Percentiles rank a stretch among this genome's conserved stretches.
These are phyloP conservation scores for Stenocarpella maydis DNA, from an alignment of 2,329 filamentous ascomycete genomes.

Conservation along the genomic window DNA sequence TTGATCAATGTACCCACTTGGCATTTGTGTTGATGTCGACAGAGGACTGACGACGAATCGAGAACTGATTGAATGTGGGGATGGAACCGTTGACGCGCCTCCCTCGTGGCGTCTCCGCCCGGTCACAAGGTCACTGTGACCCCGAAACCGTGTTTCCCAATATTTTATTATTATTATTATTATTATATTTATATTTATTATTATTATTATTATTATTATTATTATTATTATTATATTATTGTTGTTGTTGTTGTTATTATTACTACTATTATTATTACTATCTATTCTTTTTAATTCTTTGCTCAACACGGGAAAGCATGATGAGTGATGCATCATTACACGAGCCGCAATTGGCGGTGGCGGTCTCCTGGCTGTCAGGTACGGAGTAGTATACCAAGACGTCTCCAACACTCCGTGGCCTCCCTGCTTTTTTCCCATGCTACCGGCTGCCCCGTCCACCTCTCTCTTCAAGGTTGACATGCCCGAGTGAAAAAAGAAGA, in stretches of 20 bases:
- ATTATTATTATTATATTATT: too few relatives aligned
- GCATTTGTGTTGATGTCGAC: not conserved
- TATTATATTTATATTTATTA: too few relatives aligned
- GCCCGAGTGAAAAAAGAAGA: too few relatives aligned
- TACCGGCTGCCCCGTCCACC: not conserved
- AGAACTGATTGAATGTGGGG: conserved; percentile 6
- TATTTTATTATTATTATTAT: too few relatives aligned
- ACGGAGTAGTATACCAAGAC: not conserved
- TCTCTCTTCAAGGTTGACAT: not conserved
- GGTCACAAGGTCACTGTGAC: conserved; percentile 24
- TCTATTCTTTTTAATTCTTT: not conserved
- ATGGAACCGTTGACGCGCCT: not conserved
- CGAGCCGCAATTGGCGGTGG: conserved; percentile 22
- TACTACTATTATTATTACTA: too few relatives aligned
- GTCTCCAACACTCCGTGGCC: not conserved
- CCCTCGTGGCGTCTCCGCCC: too few relatives aligned
- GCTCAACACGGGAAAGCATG: conserved; percentile 23
- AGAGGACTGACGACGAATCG: not conserved
- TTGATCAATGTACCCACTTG: not conserved
- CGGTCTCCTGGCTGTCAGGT: not conserved
- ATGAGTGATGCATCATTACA: conserved; percentile 18
- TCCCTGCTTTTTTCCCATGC: not conserved
- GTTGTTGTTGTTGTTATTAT: too few relatives aligned
- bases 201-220: too few relatives aligned
- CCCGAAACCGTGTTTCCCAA: conserved; percentile 13